Conservation (phyloP, 176 grass and related monocot genomes). For the Lolium perenne region DNA sequence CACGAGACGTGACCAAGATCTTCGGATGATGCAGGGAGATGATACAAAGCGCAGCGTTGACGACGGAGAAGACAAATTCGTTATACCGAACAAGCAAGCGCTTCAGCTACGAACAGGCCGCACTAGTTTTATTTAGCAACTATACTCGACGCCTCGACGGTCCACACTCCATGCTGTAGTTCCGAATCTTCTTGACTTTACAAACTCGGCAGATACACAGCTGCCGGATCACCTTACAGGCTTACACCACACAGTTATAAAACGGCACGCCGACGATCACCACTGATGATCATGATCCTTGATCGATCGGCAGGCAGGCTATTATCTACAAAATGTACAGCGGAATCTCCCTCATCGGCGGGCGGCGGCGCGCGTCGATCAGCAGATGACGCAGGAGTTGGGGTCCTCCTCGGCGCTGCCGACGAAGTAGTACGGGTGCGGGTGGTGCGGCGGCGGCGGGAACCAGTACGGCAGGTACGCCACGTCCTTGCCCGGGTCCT, state of each 20-base stretch:
- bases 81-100: too few species aligned
- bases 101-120: too few species aligned
- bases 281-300: background rate
- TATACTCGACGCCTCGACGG: too few species aligned
- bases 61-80: too few species aligned
- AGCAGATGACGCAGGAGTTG: constrained; percentile 73
- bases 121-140: too few species aligned
- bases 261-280: background rate
- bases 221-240: background rate
- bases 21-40: too few species aligned
- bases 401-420: constrained; percentile 70
- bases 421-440: constrained; percentile 44
- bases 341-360: background rate
- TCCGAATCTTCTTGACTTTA: too few species aligned
- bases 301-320: background rate
- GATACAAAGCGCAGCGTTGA: too few species aligned
- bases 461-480: constrained; percentile 34
- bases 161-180: background rate
- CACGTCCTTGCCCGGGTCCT: background rate
- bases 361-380: background rate
- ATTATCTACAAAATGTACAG: constrained; percentile 13
- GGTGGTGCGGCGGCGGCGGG: constrained; percentile 9
- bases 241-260: background rate
- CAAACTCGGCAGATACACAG: background rate
- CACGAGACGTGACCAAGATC: too few species aligned